phyloP scores from a whole-genome alignment of 1,139 yeast genomes.

The Suhomyces wounanorum region DNA sequence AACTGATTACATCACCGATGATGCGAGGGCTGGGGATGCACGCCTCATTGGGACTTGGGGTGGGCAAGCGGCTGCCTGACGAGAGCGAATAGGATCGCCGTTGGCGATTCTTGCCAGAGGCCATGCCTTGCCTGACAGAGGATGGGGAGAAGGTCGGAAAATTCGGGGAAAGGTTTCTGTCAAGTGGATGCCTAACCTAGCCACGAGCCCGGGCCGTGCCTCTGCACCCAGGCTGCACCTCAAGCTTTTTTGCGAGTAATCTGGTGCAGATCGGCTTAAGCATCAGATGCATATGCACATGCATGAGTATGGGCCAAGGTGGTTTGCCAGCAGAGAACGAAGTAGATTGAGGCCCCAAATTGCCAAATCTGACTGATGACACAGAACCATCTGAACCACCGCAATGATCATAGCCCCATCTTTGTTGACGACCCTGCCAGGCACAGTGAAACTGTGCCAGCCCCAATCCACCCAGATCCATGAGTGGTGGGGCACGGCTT shows the following conservation, averaged over 20 bases:
- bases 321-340: neutral
- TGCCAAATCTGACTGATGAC: too few relatives aligned
- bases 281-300: slow-evolving; percentile 2
- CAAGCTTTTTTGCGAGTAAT: neutral
- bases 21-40: neutral
- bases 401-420: too few relatives aligned
- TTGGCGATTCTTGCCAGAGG: neutral
- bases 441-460: too few relatives aligned
- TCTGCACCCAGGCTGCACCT: neutral
- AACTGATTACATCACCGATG: neutral
- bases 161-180: neutral
- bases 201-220: neutral
- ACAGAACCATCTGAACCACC: too few relatives aligned
- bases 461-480: neutral
- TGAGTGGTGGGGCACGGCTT: neutral
- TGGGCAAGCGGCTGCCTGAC: neutral
- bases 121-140: neutral
- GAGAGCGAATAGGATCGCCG: neutral
- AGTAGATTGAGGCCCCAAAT: too few relatives aligned
- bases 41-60: neutral
- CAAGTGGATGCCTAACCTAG: neutral
- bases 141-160: neutral
- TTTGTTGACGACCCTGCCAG: neutral
- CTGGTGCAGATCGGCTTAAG: slow-evolving; percentile 2
- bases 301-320: neutral